Conservation (phyloP, 352 stramenopile species). For the Phytopythium delawarense region DNA sequence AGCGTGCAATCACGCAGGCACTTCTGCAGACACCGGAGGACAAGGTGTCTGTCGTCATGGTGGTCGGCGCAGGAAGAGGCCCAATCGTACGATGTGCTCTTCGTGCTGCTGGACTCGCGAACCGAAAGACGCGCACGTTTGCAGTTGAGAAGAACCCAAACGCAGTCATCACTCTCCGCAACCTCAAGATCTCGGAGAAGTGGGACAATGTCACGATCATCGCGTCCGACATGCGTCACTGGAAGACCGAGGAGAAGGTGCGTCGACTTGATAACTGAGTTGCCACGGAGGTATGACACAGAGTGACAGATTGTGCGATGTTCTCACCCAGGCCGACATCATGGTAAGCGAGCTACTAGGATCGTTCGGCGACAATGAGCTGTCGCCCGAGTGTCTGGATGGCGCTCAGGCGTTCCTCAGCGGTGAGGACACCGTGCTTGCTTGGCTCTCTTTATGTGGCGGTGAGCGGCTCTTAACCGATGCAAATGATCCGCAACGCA, state of each 20-base stretch:
- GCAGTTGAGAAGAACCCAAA: slow-evolving; percentile 99
- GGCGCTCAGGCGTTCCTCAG: slow-evolving; percentile 92
- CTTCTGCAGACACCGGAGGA: slow-evolving; percentile 50
- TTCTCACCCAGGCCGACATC: slow-evolving; percentile 77
- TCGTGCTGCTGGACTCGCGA: slow-evolving; percentile 53
- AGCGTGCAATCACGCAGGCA: slow-evolving; percentile 88
- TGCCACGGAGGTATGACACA: neutral
- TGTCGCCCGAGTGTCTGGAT: slow-evolving; percentile 98
- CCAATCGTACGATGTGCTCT: slow-evolving; percentile 92
- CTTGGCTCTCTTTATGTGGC: neutral
- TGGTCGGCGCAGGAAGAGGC: slow-evolving; percentile 94
- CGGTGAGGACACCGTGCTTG: slow-evolving; percentile 21
- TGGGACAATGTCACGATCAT: slow-evolving; percentile 88
- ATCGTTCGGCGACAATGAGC: slow-evolving; percentile 98
- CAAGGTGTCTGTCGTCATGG: slow-evolving; percentile 81
- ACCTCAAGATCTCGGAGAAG: slow-evolving; percentile 82
- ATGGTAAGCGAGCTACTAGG: slow-evolving; percentile 96
- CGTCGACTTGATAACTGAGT: neutral
- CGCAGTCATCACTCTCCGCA: slow-evolving; percentile 93
- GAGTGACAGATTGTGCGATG: neutral
- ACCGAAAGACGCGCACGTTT: slow-evolving; percentile 86
- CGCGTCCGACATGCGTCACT: slow-evolving; percentile 83
- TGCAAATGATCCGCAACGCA: slow-evolving; percentile 19
- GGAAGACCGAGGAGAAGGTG: slow-evolving; percentile 65
- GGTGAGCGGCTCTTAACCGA: neutral